phyloP scores from a whole-genome alignment of 345 rosid genomes.

The Limnanthes douglasii region DNA sequence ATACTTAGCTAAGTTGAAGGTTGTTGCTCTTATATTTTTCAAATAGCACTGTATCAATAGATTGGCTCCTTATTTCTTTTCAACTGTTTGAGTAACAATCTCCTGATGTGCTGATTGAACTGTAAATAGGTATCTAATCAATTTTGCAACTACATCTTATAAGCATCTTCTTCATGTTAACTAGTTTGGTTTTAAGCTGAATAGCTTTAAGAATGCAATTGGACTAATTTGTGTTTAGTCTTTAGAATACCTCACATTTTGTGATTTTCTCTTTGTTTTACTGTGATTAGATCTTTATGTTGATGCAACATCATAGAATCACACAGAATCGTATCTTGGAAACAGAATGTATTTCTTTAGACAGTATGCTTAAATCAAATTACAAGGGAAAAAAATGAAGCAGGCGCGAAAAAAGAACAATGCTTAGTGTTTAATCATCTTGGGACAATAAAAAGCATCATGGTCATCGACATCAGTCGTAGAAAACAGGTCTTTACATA shows the following conservation, averaged over 20 bases:
- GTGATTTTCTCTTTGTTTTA: too few species aligned
- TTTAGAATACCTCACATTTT: too few species aligned
- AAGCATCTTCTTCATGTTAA: background rate
- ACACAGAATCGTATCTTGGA: too few species aligned
- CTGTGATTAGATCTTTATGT: too few species aligned
- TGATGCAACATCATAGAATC: too few species aligned
- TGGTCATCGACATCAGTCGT: constrained; percentile 4
- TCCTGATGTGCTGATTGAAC: constrained; percentile 4
- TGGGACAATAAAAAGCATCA: background rate
- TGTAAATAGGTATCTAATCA: constrained; percentile 9
- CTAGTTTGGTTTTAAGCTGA: background rate
- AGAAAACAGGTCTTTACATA: constrained; percentile 50
- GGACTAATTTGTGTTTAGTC: background rate
- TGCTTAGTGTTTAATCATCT: background rate
- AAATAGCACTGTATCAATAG: constrained; percentile 2
- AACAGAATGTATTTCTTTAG: background rate
- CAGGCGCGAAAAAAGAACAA: background rate
- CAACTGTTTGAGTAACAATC: constrained; percentile 4
- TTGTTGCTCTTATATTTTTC: constrained; percentile 1
- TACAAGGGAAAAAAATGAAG: background rate
- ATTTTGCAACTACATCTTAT: background rate
- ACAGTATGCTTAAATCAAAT: background rate
- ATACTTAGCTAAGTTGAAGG: constrained; percentile 3
- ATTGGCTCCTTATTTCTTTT: constrained; percentile 1
- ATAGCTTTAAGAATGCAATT: background rate